phyloP scores from a whole-genome alignment of 179 eudicot species.

The Silene noctiflora region DNA sequence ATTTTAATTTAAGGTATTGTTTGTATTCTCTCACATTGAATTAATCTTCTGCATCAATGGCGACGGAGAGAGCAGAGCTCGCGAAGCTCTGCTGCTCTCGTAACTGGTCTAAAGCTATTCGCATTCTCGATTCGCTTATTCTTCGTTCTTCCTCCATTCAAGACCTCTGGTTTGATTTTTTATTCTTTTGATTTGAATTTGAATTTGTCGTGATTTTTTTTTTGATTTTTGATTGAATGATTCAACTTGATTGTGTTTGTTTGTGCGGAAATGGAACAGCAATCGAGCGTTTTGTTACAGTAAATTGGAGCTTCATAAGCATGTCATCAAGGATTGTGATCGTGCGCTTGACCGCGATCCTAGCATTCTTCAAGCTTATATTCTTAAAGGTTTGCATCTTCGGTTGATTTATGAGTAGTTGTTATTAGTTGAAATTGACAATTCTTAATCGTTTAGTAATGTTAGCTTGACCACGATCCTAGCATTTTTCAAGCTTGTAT shows the following conservation, averaged over 20 bases:
- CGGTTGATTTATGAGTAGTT: not conserved
- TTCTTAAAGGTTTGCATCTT: conserved; percentile 66
- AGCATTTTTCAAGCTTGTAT: conserved; percentile 71
- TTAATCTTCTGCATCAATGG: conserved; percentile 33
- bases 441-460: not conserved
- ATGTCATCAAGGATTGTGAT: conserved; percentile 93
- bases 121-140: conserved; percentile 81
- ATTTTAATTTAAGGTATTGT: not conserved
- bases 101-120: conserved; percentile 97
- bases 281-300: conserved; percentile 96
- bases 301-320: conserved; percentile 98
- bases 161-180: conserved; percentile 64
- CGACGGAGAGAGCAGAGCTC: conserved; percentile 69
- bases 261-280: conserved; percentile 33
- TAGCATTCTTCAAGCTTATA: conserved; percentile 71
- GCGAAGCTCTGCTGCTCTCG: conserved; percentile 79
- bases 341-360: conserved; percentile 84
- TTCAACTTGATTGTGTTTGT: not conserved
- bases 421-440: not conserved
- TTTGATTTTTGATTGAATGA: conserved; percentile 2
- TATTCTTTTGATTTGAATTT: not conserved
- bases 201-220: not conserved
- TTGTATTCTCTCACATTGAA: too few species aligned
- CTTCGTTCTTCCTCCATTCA: conserved; percentile 57
- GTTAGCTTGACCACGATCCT: conserved; percentile 46